Conservation (phyloP, 2,329 filamentous ascomycete species). For the Ophiostoma himal-ulmi region DNA sequence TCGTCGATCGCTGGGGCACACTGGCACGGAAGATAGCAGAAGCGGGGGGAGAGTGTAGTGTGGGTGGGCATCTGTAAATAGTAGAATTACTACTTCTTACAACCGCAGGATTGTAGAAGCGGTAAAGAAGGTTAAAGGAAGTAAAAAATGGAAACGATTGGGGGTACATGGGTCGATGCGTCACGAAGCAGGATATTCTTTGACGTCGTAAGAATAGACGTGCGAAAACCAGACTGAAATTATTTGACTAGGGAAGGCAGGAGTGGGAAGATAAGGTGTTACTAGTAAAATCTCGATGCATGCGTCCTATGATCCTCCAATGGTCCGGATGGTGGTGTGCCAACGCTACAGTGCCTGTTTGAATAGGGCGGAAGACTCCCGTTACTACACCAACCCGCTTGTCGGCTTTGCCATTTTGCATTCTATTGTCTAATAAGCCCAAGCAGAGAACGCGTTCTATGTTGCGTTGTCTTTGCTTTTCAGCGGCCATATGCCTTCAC, state of each 20-base stretch:
- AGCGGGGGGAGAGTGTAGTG: background rate
- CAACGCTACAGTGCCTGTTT: background rate
- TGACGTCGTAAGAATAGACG: background rate
- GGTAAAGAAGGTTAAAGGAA: background rate
- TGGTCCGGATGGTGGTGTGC: background rate
- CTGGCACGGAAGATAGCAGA: background rate
- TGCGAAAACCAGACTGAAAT: background rate
- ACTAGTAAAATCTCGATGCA: background rate
- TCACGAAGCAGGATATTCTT: background rate
- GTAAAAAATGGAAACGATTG: background rate
- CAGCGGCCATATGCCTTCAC: no score
- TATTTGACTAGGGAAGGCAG: background rate
- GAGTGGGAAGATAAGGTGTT: background rate
- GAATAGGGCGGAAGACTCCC: background rate
- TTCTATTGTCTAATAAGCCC: background rate
- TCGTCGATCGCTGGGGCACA: constrained; percentile 17
- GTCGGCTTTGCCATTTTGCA: background rate
- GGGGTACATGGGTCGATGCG: background rate
- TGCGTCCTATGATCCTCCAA: background rate
- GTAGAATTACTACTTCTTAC: background rate
- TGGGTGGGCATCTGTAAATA: background rate
- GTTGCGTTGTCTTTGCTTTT: no score
- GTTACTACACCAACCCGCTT: background rate
- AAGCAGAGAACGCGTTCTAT: no score
- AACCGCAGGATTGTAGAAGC: background rate